A percentile compares a stretch with the other conserved stretches of the same genome.
Evolutionary conservation across 352 stramenopile genomes (phyloP).

Genomic region (Stephanocyclus meneghinianus): DNA sequence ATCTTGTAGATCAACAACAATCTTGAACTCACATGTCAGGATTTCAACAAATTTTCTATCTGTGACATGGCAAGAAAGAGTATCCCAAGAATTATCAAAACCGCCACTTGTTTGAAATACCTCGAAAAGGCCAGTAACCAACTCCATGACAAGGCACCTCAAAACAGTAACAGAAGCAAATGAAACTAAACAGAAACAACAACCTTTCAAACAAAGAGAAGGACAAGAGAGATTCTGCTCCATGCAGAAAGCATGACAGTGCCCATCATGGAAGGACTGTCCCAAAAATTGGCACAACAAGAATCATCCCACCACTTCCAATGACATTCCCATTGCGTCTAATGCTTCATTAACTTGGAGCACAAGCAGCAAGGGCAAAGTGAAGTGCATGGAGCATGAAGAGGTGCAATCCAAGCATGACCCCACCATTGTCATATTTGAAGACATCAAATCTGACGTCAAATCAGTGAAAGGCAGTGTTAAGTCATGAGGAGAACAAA

Average conservation of each 20-base stretch:
- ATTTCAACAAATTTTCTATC: background rate
- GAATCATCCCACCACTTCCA: background rate
- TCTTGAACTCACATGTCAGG: background rate
- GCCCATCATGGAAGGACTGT: background rate
- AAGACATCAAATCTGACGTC: background rate
- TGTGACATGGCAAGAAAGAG: background rate
- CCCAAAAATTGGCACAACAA: background rate
- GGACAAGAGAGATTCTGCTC: background rate
- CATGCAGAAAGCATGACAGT: background rate
- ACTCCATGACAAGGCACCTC: background rate
- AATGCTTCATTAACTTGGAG: background rate
- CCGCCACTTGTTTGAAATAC: background rate
- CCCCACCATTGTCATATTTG: background rate
- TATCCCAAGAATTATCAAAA: background rate
- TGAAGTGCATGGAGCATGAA: background rate
- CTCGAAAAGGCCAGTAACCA: background rate
- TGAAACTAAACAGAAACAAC: constrained; percentile 1
- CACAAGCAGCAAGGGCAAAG: background rate
- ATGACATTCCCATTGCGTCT: no score
- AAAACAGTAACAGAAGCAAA: no score
- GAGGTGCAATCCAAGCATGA: background rate
- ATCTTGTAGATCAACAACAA: background rate
- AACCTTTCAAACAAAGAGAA: background rate
- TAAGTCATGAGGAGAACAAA: background rate
- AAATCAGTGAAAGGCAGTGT: background rate